phyloP scores from a whole-genome alignment of 805 yeast genomes.

The Pichia manshurica region DNA sequence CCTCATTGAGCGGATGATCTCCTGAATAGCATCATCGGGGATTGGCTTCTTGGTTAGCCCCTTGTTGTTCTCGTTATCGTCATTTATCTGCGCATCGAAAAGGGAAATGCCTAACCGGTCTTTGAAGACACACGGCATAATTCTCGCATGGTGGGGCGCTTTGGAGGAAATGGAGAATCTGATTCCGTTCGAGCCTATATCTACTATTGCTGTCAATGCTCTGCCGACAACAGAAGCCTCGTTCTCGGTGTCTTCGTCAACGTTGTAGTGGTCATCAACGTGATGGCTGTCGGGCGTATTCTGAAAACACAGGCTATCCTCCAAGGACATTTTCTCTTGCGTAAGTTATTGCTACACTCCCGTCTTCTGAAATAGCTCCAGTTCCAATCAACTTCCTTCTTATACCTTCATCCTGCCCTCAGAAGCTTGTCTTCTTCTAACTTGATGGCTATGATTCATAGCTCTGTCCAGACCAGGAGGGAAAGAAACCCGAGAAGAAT shows the following conservation, averaged over 20 bases:
- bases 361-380: too few relatives aligned
- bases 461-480: too few relatives aligned
- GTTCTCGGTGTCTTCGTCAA: slow-evolving; percentile 24
- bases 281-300: slow-evolving; percentile 27
- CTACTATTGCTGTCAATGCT: slow-evolving; percentile 60
- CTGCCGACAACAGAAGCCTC: slow-evolving; percentile 55
- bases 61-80: slow-evolving; percentile 19
- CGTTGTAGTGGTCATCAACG: slow-evolving; percentile 21
- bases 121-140: slow-evolving; percentile 72
- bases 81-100: slow-evolving; percentile 52
- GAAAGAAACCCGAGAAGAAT: too few relatives aligned
- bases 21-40: slow-evolving; percentile 50
- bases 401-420: too few relatives aligned
- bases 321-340: slow-evolving; percentile 1
- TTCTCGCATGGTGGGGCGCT: slow-evolving; percentile 64
- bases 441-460: too few relatives aligned
- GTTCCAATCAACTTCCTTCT: too few relatives aligned
- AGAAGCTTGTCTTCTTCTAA: too few relatives aligned
- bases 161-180: slow-evolving; percentile 67
- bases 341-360: not conserved
- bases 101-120: slow-evolving; percentile 67
- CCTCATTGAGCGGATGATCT: slow-evolving; percentile 56
- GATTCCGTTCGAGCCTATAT: slow-evolving; percentile 72
- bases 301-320: slow-evolving; percentile 25
- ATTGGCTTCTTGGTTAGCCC: slow-evolving; percentile 40